Base-by-base conservation (phyloP, 2,329 filamentous ascomycete genomes). In the Ceratocystis destructans region DNA sequence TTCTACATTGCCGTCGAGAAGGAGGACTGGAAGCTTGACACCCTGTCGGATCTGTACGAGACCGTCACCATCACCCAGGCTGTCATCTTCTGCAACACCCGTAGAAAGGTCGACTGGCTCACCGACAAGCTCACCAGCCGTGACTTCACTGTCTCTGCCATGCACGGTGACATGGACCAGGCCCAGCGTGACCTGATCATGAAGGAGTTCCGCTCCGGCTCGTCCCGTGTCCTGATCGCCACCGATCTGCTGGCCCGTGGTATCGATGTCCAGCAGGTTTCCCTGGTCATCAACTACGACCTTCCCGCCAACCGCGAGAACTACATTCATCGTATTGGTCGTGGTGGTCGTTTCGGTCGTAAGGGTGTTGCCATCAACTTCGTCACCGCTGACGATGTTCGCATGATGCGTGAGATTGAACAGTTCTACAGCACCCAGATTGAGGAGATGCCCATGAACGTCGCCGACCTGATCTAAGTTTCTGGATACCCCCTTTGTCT, bases 291-390 rank as follows among this genome's bases (percentile, higher is more conserved):
- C 86, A 99, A 99, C 87, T 99, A 99, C 82, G 94, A 99, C 78
- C 83, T 99, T 67, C 94, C 94, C 72, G 90, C 91, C 79, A 97
- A 97, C 86, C 91, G 93, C 75, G 94, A 99, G 83, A 99, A 97
- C 86, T 99, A 99, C 86, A 99, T 99, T 76, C 94, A 99, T 82
- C 89, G 94, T 77, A 99, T 99, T 76, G 94, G 94, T 85, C 93
- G 94, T 87, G 92, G 92, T 82, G 94, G 94, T 82, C 92, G 94
- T 83, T 99, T 99, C 83, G 94, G 94, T 79, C 91, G 94, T 79
- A 99, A 99, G 88, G 94, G 94, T 88, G 94, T 99, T 78, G 94
- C 94, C 75, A 99, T 99, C 86, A 99, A 99, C 90, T 99, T 99
- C 78, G 94, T 99, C 78, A 97, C 93, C 70, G 90, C 91, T 74